Evolutionary conservation across 148 eudicot genomes (phyloP).

Genomic region (Rhododendron griersonianum): DNA sequence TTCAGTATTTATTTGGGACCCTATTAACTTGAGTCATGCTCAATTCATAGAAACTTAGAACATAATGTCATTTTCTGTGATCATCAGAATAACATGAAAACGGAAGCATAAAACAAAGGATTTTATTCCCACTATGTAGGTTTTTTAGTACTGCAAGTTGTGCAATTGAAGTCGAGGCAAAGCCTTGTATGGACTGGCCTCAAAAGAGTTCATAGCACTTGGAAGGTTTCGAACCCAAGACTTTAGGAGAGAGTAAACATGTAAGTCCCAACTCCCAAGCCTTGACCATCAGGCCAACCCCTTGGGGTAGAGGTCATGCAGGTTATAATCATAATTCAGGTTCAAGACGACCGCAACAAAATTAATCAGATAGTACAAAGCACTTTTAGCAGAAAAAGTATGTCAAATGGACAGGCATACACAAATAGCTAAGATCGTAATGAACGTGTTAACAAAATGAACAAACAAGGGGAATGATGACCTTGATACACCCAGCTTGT

Average conservation of each 20-base stretch:
- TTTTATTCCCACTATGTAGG: background rate
- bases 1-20: background rate
- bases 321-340: background rate
- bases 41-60: background rate
- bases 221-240: background rate
- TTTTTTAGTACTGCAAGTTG: background rate
- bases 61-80: background rate
- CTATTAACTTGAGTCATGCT: background rate
- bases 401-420: background rate
- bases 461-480: slow-evolving; percentile 5
- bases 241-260: background rate
- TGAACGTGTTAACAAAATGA: background rate
- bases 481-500: slow-evolving; percentile 69
- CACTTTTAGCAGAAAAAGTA: background rate
- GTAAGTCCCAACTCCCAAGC: background rate
- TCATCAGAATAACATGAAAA: background rate
- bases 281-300: background rate
- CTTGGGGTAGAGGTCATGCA: background rate
- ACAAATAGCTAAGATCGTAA: background rate
- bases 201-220: background rate
- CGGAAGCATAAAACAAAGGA: background rate
- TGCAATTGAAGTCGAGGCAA: background rate
- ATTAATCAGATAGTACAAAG: background rate
- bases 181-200: background rate
- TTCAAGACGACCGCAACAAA: background rate